Conservation (phyloP, 495 filamentous ascomycete genomes). For the Pyrenula aspistea region DNA sequence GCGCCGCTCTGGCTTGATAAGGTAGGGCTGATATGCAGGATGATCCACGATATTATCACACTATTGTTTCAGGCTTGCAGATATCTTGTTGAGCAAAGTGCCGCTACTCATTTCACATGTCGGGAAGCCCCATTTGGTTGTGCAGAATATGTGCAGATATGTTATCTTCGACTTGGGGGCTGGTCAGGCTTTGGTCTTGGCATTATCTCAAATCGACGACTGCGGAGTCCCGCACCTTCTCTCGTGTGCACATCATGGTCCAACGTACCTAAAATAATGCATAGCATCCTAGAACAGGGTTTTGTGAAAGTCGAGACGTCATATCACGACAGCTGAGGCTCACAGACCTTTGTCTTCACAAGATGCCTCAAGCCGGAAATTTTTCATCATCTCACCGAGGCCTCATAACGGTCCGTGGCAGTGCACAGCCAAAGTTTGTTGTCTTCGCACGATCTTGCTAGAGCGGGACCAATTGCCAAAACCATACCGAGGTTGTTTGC, state of each 20-base stretch:
- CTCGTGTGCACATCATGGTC: not conserved
- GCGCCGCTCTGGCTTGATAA: too few relatives aligned
- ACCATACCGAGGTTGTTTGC: not conserved
- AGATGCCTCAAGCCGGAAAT: not conserved
- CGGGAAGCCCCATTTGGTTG: not conserved
- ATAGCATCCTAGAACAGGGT: not conserved
- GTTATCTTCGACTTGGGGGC: not conserved
- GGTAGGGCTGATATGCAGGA: too few relatives aligned
- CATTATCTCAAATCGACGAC: not conserved
- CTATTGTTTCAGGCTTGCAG: not conserved
- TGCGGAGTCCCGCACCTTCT: not conserved
- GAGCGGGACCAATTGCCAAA: not conserved
- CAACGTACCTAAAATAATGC: not conserved
- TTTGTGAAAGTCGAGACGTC: not conserved
- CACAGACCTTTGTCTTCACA: not conserved
- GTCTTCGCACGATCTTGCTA: not conserved
- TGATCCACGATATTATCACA: not conserved
- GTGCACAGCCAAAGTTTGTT: not conserved
- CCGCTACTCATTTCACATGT: not conserved
- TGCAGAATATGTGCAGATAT: not conserved
- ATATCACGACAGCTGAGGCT: not conserved
- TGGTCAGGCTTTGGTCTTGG: not conserved
- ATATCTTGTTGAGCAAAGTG: not conserved
- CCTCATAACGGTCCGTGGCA: not conserved
- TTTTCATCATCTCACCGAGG: not conserved